A percentile compares a stretch with the other conserved stretches of the same genome.
These are phyloP conservation scores for Sarcodon aspratus DNA, from an alignment of 768 basidiomycete genomes.

Conservation along the genomic window DNA sequence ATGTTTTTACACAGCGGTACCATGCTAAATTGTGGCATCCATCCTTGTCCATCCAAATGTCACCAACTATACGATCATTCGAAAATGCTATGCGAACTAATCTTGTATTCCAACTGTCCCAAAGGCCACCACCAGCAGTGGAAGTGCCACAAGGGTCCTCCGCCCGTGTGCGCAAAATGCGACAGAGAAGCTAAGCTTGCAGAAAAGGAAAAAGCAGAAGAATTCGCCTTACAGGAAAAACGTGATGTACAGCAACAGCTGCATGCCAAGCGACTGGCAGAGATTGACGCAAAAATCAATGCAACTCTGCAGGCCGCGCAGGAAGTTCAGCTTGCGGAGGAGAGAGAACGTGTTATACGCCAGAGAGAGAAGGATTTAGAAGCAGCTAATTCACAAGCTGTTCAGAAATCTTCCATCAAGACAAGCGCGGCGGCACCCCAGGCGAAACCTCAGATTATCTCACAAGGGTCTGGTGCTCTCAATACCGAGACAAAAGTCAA, in stretches of 20 bases:
- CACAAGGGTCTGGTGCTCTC: background rate
- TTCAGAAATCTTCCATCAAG: background rate
- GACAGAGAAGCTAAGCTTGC: conserved; percentile 30
- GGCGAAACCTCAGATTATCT: background rate
- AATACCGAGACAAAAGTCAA: background rate
- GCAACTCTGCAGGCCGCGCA: conserved; percentile 18
- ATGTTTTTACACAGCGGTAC: conserved; percentile 25
- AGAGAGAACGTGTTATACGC: conserved; percentile 22
- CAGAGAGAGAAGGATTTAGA: conserved; percentile 38
- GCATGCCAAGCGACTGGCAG: conserved; percentile 30
- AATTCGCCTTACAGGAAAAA: conserved; percentile 29
- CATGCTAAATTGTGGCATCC: conserved; percentile 36
- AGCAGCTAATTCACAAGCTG: conserved; percentile 10
- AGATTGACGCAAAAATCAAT: conserved; percentile 30
- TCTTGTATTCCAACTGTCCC: conserved; percentile 27
- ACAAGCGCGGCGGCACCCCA: background rate
- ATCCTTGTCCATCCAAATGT: conserved; percentile 48
- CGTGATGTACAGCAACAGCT: conserved; percentile 32
- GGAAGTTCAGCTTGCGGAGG: conserved; percentile 25
- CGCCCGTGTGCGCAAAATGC: conserved; percentile 32
- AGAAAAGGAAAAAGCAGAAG: conserved; percentile 27
- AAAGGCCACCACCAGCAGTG: conserved; percentile 30
- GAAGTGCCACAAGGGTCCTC: conserved; percentile 29
- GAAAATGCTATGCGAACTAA: conserved; percentile 34
- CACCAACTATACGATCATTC: conserved; percentile 46